Conservation (phyloP, 78 protist genomes). For the Speleostelium caveatum region DNA sequence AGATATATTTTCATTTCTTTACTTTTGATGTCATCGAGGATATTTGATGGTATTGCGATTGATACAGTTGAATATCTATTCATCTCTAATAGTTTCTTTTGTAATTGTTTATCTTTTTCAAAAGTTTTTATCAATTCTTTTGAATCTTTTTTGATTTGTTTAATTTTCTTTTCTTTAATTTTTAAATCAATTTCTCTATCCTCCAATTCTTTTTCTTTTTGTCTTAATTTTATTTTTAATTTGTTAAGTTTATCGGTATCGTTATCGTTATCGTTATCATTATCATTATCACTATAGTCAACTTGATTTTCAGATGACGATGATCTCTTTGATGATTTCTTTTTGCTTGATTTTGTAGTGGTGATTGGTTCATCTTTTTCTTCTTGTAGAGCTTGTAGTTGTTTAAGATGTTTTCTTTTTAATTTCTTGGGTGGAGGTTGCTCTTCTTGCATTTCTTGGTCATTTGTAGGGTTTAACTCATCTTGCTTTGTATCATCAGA, state of each 20-base stretch:
- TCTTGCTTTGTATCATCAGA: neutral
- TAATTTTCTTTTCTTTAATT: constrained; percentile 42
- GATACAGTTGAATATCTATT: constrained; percentile 31
- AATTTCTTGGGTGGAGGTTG: constrained; percentile 8
- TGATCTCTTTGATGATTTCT: neutral
- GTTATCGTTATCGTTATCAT: no score
- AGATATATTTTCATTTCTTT: constrained; percentile 63
- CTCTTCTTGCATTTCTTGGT: constrained; percentile 15
- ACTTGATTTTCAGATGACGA: neutral
- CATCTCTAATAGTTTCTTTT: constrained; percentile 5
- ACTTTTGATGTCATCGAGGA: constrained; percentile 6
- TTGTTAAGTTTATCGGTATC: constrained; percentile 13
- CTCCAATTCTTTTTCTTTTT: constrained; percentile 62
- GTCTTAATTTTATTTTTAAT: neutral
- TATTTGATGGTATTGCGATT: constrained; percentile 49
- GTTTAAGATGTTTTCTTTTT: constrained; percentile 8
- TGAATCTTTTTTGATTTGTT: constrained; percentile 36
- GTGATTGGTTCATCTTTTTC: neutral
- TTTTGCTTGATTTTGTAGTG: neutral
- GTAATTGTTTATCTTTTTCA: constrained; percentile 10
- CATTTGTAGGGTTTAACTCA: neutral
- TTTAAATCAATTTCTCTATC: constrained; percentile 46
- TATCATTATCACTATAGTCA: neutral
- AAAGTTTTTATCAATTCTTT: constrained; percentile 7
- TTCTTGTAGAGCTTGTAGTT: neutral